phyloP scores from a whole-genome alignment of 192 early-diverging fungal species.

The Podila epigama region DNA sequence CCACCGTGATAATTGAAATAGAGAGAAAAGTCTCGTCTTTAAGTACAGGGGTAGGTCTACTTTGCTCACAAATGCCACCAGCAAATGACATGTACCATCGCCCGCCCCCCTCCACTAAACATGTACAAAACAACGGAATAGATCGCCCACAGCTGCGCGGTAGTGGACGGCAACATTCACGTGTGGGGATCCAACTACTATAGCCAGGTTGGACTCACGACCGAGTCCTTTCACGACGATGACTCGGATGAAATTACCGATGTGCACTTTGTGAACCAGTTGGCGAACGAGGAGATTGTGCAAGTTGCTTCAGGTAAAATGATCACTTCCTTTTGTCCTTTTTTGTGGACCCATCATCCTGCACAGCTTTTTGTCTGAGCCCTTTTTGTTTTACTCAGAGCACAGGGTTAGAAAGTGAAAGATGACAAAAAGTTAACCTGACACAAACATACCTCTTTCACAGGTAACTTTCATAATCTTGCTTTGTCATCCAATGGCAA shows the following conservation, averaged over 20 bases:
- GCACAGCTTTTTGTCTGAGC: neutral
- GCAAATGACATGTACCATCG: too few relatives aligned
- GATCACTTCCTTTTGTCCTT: neutral
- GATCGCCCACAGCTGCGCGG: conserved; percentile 40
- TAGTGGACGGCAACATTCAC: conserved; percentile 42
- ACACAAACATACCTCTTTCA: neutral
- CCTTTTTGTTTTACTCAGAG: conserved; percentile 3
- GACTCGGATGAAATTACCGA: conserved; percentile 45
- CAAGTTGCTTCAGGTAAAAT: conserved; percentile 41
- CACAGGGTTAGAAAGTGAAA: too few relatives aligned
- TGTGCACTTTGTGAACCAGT: conserved; percentile 44
- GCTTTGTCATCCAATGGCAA: conserved; percentile 38
- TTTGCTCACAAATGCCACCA: too few relatives aligned
- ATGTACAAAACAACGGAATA: too few relatives aligned
- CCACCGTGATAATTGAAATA: neutral
- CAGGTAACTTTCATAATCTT: conserved; percentile 47
- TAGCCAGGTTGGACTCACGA: conserved; percentile 47
- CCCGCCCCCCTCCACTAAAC: neutral
- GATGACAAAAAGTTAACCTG: too few relatives aligned
- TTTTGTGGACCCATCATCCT: neutral
- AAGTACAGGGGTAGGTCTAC: conserved; percentile 32
- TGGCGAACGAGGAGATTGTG: conserved; percentile 39
- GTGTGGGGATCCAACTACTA: conserved; percentile 50
- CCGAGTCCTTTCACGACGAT: conserved; percentile 47
- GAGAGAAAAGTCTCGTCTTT: conserved; percentile 19